A percentile compares a stretch with the other conserved stretches of the same genome.
phyloP scores from a whole-genome alignment of 2,329 filamentous ascomycete species.

The Exutisphaerella laricina region DNA sequence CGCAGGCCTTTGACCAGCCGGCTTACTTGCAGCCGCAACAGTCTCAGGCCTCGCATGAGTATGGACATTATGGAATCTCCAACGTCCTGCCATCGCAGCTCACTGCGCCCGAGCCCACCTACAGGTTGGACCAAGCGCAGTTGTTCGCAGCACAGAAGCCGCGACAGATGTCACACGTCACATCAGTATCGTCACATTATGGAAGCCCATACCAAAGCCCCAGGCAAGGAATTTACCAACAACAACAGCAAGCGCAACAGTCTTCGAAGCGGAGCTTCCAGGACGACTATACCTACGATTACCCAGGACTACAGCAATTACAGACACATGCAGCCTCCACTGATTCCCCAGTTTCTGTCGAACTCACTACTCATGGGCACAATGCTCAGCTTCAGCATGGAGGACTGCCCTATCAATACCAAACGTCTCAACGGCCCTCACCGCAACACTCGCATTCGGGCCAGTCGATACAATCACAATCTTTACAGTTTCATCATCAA shows the following conservation, averaged over 20 bases:
- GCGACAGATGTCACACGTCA: conserved; percentile 18
- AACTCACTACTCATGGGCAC: conserved; percentile 34
- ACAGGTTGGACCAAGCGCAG: conserved; percentile 26
- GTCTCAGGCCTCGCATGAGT: conserved; percentile 17
- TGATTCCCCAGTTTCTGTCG: conserved; percentile 35
- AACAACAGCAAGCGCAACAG: conserved; percentile 19
- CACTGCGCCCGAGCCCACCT: conserved; percentile 25
- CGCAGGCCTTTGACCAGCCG: conserved; percentile 21
- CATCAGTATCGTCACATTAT: conserved; percentile 26
- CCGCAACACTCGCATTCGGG: conserved; percentile 21
- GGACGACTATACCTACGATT: conserved; percentile 38
- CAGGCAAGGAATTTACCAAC: conserved; percentile 32
- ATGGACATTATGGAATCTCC: conserved; percentile 26
- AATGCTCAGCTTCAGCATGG: conserved; percentile 21
- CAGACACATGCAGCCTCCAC: conserved; percentile 30
- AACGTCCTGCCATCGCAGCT: conserved; percentile 28
- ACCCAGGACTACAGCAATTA: conserved; percentile 37
- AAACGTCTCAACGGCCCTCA: conserved; percentile 19
- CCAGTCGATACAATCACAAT: conserved; percentile 16
- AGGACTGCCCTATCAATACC: conserved; percentile 19
- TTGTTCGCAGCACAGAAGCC: conserved; percentile 25
- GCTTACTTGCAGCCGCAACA: conserved; percentile 15
- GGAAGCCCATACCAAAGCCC: conserved; percentile 28
- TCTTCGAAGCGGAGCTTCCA: conserved; percentile 39
- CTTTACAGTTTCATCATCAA: conserved; percentile 34